Conservation (phyloP, 2,329 filamentous ascomycete genomes). For the Xylariaceae sp. region DNA sequence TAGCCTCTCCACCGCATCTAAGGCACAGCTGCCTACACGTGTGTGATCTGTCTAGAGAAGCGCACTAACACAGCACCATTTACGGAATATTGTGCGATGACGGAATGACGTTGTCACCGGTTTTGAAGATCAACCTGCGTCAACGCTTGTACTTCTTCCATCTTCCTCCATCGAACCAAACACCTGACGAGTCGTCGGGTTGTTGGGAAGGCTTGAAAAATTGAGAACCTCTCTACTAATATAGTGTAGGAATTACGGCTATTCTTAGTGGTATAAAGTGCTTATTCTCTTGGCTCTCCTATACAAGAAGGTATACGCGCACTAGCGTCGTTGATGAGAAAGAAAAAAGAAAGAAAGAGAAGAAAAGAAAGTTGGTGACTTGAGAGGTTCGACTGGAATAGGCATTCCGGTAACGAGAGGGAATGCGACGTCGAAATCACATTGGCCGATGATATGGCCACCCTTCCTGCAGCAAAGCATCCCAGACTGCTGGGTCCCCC, state of each 20-base stretch:
- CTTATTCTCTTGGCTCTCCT: too few relatives aligned
- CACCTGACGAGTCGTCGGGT: neutral
- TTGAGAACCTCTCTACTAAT: neutral
- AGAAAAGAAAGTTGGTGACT: neutral
- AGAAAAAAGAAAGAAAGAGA: neutral
- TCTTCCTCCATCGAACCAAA: neutral
- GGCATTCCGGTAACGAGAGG: neutral
- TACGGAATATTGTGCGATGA: neutral
- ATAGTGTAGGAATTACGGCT: neutral
- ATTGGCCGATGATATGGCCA: neutral
- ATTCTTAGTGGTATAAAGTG: neutral
- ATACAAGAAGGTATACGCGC: too few relatives aligned
- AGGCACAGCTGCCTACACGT: neutral
- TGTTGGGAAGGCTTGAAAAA: too few relatives aligned
- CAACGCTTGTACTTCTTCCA: neutral
- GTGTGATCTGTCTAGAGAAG: neutral
- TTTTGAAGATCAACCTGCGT: neutral
- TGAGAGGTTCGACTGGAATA: neutral
- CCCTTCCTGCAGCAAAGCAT: neutral
- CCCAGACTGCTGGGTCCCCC: neutral
- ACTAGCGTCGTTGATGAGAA: neutral
- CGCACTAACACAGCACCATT: neutral
- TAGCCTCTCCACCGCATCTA: neutral
- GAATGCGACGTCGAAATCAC: neutral
- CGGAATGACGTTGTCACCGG: neutral